phyloP scores from a whole-genome alignment of 2,329 filamentous ascomycete species.

The Colletotrichum sp. region DNA sequence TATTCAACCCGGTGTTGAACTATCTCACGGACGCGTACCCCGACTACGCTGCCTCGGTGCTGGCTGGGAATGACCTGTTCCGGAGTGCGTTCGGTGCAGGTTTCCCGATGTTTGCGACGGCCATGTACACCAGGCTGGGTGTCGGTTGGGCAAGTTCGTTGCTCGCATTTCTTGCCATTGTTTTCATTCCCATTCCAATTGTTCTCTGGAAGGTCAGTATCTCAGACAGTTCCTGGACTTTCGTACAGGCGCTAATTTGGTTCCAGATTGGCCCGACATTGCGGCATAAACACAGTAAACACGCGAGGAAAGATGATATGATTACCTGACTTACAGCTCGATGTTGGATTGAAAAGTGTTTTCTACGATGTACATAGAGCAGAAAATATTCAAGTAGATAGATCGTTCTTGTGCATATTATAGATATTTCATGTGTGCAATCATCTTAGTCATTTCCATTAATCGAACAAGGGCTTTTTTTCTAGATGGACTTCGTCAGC shows the following conservation, averaged over 20 bases:
- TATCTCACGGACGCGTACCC: constrained; percentile 26
- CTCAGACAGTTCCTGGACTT: rapidly evolving
- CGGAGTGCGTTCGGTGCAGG: constrained; percentile 15
- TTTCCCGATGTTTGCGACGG: constrained; percentile 18
- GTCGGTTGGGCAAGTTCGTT: constrained; percentile 22
- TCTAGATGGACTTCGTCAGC: no score
- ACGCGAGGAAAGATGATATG: neutral
- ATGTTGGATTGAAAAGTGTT: neutral
- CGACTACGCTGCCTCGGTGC: constrained; percentile 20
- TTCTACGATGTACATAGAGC: neutral
- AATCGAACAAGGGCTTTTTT: no score
- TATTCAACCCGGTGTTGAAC: constrained; percentile 24
- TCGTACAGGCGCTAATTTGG: neutral
- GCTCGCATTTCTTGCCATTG: neutral
- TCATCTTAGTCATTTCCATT: neutral
- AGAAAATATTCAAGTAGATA: neutral
- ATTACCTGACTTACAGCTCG: neutral
- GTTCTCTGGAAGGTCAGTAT: neutral
- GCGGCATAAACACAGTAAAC: neutral
- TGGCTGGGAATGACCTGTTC: constrained; percentile 24
- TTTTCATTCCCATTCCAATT: constrained; percentile 1
- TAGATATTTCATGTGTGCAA: neutral
- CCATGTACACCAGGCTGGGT: constrained; percentile 23
- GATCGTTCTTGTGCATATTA: neutral
- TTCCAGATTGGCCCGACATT: neutral